Conservation (phyloP, 441 rosid species). For the Erodium texanum region DNA sequence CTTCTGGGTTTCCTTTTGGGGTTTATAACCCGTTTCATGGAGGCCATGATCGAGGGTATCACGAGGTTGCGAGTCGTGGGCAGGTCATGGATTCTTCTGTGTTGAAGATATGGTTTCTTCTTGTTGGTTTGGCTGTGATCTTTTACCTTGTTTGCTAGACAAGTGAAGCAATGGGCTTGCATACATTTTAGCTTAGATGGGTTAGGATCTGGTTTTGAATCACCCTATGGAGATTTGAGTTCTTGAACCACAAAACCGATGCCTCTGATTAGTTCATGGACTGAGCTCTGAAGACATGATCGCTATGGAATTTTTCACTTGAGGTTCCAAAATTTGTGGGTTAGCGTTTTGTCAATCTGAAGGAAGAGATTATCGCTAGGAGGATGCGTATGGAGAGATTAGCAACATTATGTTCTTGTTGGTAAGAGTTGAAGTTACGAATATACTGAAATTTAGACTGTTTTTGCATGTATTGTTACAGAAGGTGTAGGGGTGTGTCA, state of each 20-base stretch:
- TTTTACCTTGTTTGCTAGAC: constrained; percentile 3
- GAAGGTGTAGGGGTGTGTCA: not conserved
- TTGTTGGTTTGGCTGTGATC: constrained; percentile 29
- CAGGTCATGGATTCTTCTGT: constrained; percentile 35
- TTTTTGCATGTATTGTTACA: not conserved
- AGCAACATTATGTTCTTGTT: not conserved
- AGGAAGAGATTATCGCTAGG: not conserved
- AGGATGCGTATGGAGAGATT: not conserved
- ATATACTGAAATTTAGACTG: not conserved
- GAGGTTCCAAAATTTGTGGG: not conserved
- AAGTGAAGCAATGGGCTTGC: not conserved
- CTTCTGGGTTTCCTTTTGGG: constrained; percentile 51
- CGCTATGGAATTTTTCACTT: not conserved
- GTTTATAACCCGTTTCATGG: constrained; percentile 19
- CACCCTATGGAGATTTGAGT: not conserved
- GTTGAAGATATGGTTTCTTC: constrained; percentile 37
- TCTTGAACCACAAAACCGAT: too few species aligned
- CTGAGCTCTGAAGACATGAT: not conserved
- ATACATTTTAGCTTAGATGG: too few species aligned
- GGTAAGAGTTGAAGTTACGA: not conserved
- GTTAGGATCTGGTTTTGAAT: not conserved
- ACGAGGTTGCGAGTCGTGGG: constrained; percentile 26
- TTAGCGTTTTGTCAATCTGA: too few species aligned
- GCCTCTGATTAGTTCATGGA: too few species aligned
- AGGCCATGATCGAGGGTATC: constrained; percentile 24